Percentiles rank a stretch among this genome's conserved stretches.
phyloP scores from a whole-genome alignment of 2,329 filamentous ascomycete genomes.

The Phialophora macrospora region DNA sequence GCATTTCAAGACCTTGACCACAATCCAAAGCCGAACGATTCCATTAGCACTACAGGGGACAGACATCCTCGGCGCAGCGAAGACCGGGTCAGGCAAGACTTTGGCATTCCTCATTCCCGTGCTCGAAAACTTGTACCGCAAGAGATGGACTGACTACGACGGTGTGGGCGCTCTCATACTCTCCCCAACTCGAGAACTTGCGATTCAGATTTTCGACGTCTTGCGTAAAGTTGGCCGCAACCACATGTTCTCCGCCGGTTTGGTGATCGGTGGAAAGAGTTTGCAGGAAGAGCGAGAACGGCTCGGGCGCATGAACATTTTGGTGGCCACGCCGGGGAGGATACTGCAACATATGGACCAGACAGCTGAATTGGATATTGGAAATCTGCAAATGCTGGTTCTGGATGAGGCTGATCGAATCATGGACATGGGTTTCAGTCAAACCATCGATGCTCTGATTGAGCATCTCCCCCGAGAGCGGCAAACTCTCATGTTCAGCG shows the following conservation, averaged over 20 bases:
- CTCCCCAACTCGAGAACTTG: constrained; percentile 90
- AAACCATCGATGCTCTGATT: constrained; percentile 86
- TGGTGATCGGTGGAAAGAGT: constrained; percentile 93
- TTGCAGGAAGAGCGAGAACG: constrained; percentile 85
- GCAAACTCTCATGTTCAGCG: constrained; percentile 93
- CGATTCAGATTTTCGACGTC: constrained; percentile 96
- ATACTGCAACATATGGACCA: constrained; percentile 97
- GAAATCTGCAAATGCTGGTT: constrained; percentile 89
- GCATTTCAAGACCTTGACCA: constrained; percentile 88
- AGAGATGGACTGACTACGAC: constrained; percentile 87
- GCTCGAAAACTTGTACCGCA: constrained; percentile 87
- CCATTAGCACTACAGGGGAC: constrained; percentile 81
- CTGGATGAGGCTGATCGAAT: constrained; percentile 96
- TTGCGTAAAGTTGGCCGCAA: constrained; percentile 85
- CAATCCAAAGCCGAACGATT: constrained; percentile 89
- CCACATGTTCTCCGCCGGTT: constrained; percentile 86
- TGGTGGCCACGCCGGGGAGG: constrained; percentile 91
- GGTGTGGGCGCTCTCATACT: constrained; percentile 91
- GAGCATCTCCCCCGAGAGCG: constrained; percentile 84
- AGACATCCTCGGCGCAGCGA: constrained; percentile 92
- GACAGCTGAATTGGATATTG: constrained; percentile 85
- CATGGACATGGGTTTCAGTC: constrained; percentile 96
- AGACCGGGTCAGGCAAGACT: constrained; percentile 94
- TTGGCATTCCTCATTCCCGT: constrained; percentile 90
- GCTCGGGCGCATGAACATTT: constrained; percentile 89